Percentiles rank a stretch among this genome's conserved stretches.
phyloP scores from a whole-genome alignment of 306 rosid species.

The Lablab purpureus region DNA sequence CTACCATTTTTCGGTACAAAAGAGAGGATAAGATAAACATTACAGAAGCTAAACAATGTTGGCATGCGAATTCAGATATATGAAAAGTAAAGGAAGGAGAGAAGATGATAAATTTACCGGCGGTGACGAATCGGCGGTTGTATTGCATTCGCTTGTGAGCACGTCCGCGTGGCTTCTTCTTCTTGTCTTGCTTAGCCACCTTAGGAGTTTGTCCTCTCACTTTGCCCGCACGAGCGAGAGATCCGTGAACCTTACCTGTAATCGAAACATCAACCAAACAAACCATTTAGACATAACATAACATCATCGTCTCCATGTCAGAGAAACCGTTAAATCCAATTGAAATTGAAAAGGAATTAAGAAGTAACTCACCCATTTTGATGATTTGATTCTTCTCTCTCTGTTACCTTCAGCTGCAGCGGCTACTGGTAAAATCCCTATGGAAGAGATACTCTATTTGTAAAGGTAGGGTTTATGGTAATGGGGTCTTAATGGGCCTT shows the following conservation, averaged over 20 bases:
- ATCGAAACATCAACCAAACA: background rate
- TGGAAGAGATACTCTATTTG: slow-evolving; percentile 10
- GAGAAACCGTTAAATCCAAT: background rate
- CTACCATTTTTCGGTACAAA: background rate
- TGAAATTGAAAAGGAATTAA: background rate
- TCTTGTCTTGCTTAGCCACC: slow-evolving; percentile 54
- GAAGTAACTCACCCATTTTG: slow-evolving; percentile 36
- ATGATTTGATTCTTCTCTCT: slow-evolving; percentile 19
- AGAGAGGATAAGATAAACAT: background rate
- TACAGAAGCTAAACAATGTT: background rate
- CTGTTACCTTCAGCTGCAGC: slow-evolving; percentile 23
- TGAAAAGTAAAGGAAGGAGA: background rate
- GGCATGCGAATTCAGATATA: background rate
- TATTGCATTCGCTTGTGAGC: slow-evolving; percentile 60
- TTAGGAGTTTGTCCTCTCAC: slow-evolving; percentile 58
- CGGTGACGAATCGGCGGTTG: slow-evolving; percentile 59
- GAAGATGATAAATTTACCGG: slow-evolving; percentile 38
- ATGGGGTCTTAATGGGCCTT: background rate
- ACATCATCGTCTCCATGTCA: background rate
- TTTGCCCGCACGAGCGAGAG: slow-evolving; percentile 54
- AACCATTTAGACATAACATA: background rate
- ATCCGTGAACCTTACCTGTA: slow-evolving; percentile 56
- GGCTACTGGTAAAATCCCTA: background rate
- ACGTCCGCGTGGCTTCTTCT: slow-evolving; percentile 61
- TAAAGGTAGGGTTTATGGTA: slow-evolving; percentile 37